Evolutionary conservation across 176 grass and related monocot species (phyloP).

Genomic region (Eremochloa ophiuroides): DNA sequence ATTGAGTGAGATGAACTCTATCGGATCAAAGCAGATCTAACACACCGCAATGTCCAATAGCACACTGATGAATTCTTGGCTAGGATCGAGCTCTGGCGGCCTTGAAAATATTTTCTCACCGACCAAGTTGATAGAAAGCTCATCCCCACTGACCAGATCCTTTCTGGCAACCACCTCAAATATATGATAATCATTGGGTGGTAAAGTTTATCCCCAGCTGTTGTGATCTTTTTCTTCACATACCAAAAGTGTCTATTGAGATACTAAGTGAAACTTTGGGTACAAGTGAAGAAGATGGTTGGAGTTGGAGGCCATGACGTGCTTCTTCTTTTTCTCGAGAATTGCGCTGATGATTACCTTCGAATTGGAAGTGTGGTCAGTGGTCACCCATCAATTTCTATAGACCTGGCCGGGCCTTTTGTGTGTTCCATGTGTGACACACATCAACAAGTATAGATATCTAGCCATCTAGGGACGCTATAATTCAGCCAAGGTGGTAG

Average conservation of each 20-base stretch:
- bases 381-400: too few relatives aligned
- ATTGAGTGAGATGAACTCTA: too few relatives aligned
- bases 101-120: conserved; percentile 4
- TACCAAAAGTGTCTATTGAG: not conserved
- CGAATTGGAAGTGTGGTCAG: too few relatives aligned
- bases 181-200: not conserved
- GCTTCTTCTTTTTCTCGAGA: not conserved
- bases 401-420: too few relatives aligned
- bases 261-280: not conserved
- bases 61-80: too few relatives aligned
- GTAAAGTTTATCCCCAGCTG: not conserved
- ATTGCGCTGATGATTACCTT: not conserved
- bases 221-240: not conserved
- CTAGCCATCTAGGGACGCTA: too few relatives aligned
- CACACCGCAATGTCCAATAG: too few relatives aligned
- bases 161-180: conserved; percentile 25
- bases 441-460: too few relatives aligned
- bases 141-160: not conserved
- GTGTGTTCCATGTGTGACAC: too few relatives aligned
- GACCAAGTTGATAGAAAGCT: conserved; percentile 3
- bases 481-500: too few relatives aligned
- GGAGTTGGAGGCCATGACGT: not conserved
- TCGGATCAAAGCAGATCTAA: too few relatives aligned
- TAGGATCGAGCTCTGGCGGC: too few relatives aligned
- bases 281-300: not conserved